Evolutionary conservation across 2,329 filamentous ascomycete species (phyloP).

Genomic region (Stemphylium lycopersici): DNA sequence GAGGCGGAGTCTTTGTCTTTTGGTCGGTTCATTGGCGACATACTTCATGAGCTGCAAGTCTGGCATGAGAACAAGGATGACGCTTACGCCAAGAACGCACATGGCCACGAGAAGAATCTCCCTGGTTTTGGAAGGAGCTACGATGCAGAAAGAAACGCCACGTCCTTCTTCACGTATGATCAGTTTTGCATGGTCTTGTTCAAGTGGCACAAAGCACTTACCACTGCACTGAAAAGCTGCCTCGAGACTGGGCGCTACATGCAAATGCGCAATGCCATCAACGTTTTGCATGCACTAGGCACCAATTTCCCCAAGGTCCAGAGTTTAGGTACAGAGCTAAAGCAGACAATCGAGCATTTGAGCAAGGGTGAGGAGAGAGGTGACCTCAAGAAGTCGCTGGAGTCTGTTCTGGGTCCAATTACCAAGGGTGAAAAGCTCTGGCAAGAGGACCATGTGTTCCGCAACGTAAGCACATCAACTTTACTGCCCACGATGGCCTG

Average conservation of each 20-base stretch:
- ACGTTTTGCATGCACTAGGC: constrained; percentile 79
- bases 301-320: constrained; percentile 87
- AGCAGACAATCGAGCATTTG: constrained; percentile 69
- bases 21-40: constrained; percentile 85
- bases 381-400: constrained; percentile 77
- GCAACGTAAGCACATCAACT: constrained; percentile 58
- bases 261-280: constrained; percentile 96
- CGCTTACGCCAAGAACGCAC: constrained; percentile 80
- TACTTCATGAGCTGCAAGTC: constrained; percentile 76
- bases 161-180: constrained; percentile 78
- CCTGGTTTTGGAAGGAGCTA: constrained; percentile 80
- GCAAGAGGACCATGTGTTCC: constrained; percentile 78
- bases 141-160: constrained; percentile 72
- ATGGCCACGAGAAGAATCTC: constrained; percentile 68
- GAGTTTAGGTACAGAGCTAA: constrained; percentile 76
- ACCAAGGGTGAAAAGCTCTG: constrained; percentile 70
- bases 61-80: constrained; percentile 81
- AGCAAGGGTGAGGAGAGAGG: constrained; percentile 65
- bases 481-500: not conserved
- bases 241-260: constrained; percentile 88
- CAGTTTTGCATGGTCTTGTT: constrained; percentile 85
- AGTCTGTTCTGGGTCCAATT: constrained; percentile 72
- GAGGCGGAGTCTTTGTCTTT: constrained; percentile 90
- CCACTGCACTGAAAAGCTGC: constrained; percentile 79
- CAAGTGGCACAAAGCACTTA: constrained; percentile 87